Evolutionary conservation across 345 rosid genomes (phyloP), one percentile per base, ranked within the genome.

Genomic region (Ricinus communis): DNA sequence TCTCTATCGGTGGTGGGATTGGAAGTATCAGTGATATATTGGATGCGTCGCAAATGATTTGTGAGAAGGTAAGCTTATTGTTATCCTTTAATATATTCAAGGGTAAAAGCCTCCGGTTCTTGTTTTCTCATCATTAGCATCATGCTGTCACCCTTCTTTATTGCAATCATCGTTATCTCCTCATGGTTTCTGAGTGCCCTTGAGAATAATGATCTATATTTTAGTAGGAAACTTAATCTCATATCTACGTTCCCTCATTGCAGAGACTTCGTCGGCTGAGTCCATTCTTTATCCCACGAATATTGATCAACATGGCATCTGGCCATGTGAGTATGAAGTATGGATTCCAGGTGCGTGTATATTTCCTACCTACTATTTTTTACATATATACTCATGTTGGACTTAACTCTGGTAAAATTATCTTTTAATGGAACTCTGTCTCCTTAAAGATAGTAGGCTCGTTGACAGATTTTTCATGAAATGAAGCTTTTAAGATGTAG

Each of bases 291-390:
- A 88, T 92, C 61, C 99, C 99, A 28, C 76, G 97, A 49, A 95
- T 95, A 84, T 80, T 95, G 71, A 90, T 95, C 70, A 92, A 89
- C 87, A 94, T 91, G 98, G 91, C 98, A 28, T 89, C 99, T 46
- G 97, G 97, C 78, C 97, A 92, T 41, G 93, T 92, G 75, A 92
- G 99, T 87, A 95, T 92, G 87, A 90, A 83, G 79, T 90, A 92
- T 72, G 97, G 96, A 72, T 95, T 95, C 76, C 96, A 89, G 97
- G 97, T 94, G 65, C 2, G 84, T 85, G 52, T 52, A 13, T 40
- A 16, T 50, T 53, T 28, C 16, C 43, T 5, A n/a, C n/a, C 15
- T 41, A 0, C 5, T 15, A 33, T 45, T 56, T 72, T 41, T 36
- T 38, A 15, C 18, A 12, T 18, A 14, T 28, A 28, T 19, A 60